Percentiles rank a stretch among this genome's conserved stretches.
These are phyloP conservation scores for Dentipellis fragilis DNA, from an alignment of 768 basidiomycete genomes.

Conservation along the genomic window DNA sequence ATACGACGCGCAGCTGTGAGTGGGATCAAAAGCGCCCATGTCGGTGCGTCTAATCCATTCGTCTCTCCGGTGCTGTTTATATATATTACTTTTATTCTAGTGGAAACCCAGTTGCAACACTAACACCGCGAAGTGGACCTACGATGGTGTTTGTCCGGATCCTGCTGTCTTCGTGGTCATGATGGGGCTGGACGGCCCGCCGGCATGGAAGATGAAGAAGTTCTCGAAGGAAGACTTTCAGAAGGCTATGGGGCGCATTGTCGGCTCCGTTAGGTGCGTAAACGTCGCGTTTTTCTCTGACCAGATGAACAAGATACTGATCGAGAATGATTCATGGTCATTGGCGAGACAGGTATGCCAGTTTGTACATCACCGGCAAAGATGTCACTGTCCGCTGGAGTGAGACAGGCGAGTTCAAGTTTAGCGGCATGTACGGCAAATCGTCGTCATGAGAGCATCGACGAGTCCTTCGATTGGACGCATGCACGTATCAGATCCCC, in stretches of 20 bases:
- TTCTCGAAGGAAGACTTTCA: conserved; percentile 26
- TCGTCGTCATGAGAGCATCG: too few relatives aligned
- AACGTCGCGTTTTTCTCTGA: too few relatives aligned
- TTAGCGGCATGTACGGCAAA: conserved; percentile 42
- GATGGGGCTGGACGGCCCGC: conserved; percentile 31
- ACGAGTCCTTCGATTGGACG: too few relatives aligned
- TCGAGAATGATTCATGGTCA: too few relatives aligned
- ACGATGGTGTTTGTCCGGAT: conserved; percentile 41
- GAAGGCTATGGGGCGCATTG: conserved; percentile 20
- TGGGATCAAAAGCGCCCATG: conserved; percentile 43
- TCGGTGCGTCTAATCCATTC: conserved; percentile 12
- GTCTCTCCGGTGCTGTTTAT: not conserved
- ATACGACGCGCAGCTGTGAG: conserved; percentile 35
- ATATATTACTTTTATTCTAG: conserved; percentile 17
- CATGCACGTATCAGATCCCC: too few relatives aligned
- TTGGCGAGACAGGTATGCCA: conserved; percentile 34
- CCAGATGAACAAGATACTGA: too few relatives aligned
- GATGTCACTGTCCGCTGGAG: conserved; percentile 38
- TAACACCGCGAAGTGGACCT: conserved; percentile 36
- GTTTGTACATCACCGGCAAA: conserved; percentile 27
- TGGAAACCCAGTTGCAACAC: conserved; percentile 43
- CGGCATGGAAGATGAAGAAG: conserved; percentile 42
- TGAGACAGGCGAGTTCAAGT: conserved; percentile 45
- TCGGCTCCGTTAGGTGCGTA: not conserved
- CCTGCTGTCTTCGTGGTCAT: conserved; percentile 37